These are phyloP conservation scores for Coemansia sp. DNA, from an alignment of 192 early-diverging fungal genomes.

Conservation along the genomic window DNA sequence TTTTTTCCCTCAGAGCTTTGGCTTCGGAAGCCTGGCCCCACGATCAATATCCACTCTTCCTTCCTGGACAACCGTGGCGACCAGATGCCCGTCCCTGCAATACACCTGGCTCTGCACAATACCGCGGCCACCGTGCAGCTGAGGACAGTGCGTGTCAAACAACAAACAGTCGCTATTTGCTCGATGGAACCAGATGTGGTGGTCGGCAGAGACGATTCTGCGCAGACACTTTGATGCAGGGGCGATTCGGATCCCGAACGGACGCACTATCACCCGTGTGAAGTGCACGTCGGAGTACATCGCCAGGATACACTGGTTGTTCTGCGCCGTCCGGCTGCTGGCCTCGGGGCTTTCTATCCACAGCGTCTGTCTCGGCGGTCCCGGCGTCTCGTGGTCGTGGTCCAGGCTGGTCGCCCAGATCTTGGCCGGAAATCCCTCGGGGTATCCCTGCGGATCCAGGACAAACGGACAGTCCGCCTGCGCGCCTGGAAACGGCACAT, in stretches of 20 bases:
- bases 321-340: constrained; percentile 3
- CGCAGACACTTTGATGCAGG: constrained; percentile 17
- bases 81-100: constrained; percentile 12
- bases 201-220: constrained; percentile 28
- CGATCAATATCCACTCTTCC: constrained; percentile 20
- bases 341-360: constrained; percentile 24
- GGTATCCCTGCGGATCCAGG: constrained; percentile 34
- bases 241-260: constrained; percentile 21
- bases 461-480: constrained; percentile 10
- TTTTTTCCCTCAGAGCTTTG: constrained; percentile 21
- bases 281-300: constrained; percentile 33
- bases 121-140: constrained; percentile 18
- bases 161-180: constrained; percentile 12
- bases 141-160: constrained; percentile 17
- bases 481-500: constrained; percentile 8
- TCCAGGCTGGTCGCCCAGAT: constrained; percentile 29
- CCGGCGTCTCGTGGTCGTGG: constrained; percentile 16
- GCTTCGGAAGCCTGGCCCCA: constrained; percentile 3
- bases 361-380: constrained; percentile 19
- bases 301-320: constrained; percentile 22
- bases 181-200: constrained; percentile 35
- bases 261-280: constrained; percentile 29
- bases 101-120: constrained; percentile 26
- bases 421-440: constrained; percentile 22
- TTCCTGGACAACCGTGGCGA: constrained; percentile 24